phyloP scores from a whole-genome alignment of 78 protist species.

The Dictyostelium capitatum region DNA sequence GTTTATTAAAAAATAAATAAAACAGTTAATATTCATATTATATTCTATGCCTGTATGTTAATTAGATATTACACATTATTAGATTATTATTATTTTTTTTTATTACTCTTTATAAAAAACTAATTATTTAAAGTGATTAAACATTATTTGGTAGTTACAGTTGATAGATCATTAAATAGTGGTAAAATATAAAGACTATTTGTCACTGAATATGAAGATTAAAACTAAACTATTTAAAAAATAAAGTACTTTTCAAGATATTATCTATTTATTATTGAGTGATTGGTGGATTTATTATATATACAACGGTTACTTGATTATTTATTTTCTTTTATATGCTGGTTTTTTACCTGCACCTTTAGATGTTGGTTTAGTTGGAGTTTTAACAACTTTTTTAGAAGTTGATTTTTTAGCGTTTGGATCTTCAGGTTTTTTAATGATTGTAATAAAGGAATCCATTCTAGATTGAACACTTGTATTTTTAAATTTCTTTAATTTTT shows the following conservation, averaged over 20 bases:
- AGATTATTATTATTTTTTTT: neutral
- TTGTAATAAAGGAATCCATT: slow-evolving; percentile 77
- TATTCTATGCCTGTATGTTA: too few relatives aligned
- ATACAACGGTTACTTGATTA: neutral
- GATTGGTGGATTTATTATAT: neutral
- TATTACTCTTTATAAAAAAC: neutral
- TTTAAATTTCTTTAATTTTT: slow-evolving; percentile 75
- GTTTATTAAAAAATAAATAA: too few relatives aligned
- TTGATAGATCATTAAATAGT: too few relatives aligned
- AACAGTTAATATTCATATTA: too few relatives aligned
- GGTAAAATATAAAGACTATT: too few relatives aligned
- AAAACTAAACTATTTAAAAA: neutral
- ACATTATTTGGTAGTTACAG: too few relatives aligned
- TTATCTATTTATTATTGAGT: neutral
- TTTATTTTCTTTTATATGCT: slow-evolving; percentile 25
- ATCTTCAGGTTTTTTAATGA: slow-evolving; percentile 63
- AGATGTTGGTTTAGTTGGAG: slow-evolving; percentile 35
- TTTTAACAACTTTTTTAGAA: slow-evolving; percentile 28
- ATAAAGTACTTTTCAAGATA: too few relatives aligned
- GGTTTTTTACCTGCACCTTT: slow-evolving; percentile 30
- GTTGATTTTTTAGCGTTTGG: slow-evolving; percentile 9
- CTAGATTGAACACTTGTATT: slow-evolving; percentile 78
- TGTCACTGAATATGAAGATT: too few relatives aligned
- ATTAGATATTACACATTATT: too few relatives aligned
- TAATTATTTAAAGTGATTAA: too few relatives aligned